Conservation (phyloP, 371 early-diverging fungal species). For the Mortierella sp. region DNA sequence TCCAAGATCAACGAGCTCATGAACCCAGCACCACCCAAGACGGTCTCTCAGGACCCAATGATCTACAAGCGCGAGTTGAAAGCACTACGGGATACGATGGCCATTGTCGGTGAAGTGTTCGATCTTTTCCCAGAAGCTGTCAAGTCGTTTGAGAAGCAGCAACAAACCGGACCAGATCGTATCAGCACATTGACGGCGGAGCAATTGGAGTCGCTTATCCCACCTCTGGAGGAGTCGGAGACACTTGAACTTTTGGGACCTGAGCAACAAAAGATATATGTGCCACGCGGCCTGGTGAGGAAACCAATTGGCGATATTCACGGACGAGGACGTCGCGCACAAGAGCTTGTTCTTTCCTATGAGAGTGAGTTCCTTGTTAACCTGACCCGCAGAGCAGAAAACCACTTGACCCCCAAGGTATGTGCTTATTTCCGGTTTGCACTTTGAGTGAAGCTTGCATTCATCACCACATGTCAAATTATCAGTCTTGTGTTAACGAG, state of each 20-base stretch:
- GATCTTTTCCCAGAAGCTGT: slow-evolving; percentile 48
- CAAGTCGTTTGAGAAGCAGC: slow-evolving; percentile 49
- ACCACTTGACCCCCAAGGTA: slow-evolving; percentile 42
- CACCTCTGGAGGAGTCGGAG: slow-evolving; percentile 47
- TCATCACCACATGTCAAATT: background rate
- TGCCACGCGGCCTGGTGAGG: slow-evolving; percentile 41
- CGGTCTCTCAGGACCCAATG: slow-evolving; percentile 24
- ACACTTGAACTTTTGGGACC: slow-evolving; percentile 26
- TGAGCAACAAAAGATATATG: slow-evolving; percentile 29
- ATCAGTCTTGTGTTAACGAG: background rate
- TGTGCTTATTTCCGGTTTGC: no score
- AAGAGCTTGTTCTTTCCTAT: slow-evolving; percentile 40
- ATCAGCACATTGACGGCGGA: slow-evolving; percentile 37
- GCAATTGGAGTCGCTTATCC: slow-evolving; percentile 37
- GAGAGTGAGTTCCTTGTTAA: slow-evolving; percentile 44
- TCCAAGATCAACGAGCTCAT: slow-evolving; percentile 24
- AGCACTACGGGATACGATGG: slow-evolving; percentile 42
- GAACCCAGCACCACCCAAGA: slow-evolving; percentile 24
- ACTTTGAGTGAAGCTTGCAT: no score
- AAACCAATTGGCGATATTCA: slow-evolving; percentile 30
- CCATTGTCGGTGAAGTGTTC: slow-evolving; percentile 47
- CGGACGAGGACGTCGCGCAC: slow-evolving; percentile 25
- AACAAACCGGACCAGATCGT: slow-evolving; percentile 29
- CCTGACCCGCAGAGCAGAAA: slow-evolving; percentile 28
- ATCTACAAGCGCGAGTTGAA: slow-evolving; percentile 32